These are phyloP conservation scores for Marsdenia floribunda DNA, from an alignment of 257 asterid genomes.

Conservation along the genomic window DNA sequence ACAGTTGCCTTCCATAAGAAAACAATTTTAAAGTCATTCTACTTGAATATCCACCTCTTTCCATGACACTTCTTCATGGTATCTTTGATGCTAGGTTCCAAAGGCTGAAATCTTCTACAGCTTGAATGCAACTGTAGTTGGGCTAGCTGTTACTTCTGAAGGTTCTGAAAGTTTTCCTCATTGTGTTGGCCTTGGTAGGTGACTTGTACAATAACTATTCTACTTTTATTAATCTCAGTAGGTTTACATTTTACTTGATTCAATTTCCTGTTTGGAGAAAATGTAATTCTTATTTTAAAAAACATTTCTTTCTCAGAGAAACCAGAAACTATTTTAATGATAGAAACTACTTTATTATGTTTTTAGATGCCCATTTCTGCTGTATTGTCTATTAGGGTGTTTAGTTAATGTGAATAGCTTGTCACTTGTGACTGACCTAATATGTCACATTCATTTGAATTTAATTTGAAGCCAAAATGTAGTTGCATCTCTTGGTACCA, in stretches of 20 bases:
- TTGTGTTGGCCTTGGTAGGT: slow-evolving; percentile 92
- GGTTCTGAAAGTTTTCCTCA: slow-evolving; percentile 49
- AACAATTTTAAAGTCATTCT: slow-evolving; percentile 3
- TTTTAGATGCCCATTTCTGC: slow-evolving; percentile 3
- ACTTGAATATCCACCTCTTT: slow-evolving; percentile 4
- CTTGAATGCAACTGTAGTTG: slow-evolving; percentile 87
- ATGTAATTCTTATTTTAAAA: background rate
- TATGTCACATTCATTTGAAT: background rate
- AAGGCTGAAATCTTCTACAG: slow-evolving; percentile 62
- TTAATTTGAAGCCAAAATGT: background rate
- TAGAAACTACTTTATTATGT: background rate
- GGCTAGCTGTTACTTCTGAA: slow-evolving; percentile 61
- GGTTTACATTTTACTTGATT: background rate
- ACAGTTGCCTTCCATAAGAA: background rate
- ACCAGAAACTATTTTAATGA: background rate
- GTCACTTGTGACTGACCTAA: background rate
- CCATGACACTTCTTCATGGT: slow-evolving; percentile 10
- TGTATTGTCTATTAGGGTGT: background rate
- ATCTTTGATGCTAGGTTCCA: slow-evolving; percentile 52
- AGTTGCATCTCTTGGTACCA: background rate
- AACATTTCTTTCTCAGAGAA: background rate
- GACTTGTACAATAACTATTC: background rate
- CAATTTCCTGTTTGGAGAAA: background rate
- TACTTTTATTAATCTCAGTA: background rate
- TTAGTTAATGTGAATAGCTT: background rate